Conservation (phyloP, 2,329 filamentous ascomycete genomes). For the Dendryphion nanum region DNA sequence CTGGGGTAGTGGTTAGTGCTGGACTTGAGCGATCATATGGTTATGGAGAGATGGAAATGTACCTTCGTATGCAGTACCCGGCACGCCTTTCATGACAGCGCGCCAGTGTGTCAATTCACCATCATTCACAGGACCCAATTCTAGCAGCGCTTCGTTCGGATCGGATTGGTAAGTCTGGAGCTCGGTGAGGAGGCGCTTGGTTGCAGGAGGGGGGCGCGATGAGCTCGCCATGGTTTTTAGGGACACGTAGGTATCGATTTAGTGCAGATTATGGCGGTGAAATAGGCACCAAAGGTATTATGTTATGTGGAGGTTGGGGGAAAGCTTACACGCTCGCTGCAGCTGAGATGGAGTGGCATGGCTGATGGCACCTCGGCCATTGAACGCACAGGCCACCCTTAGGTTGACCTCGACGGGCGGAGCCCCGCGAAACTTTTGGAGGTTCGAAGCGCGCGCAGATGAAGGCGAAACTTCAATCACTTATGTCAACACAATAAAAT, state of each 20-base stretch:
- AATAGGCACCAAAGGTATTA: background rate
- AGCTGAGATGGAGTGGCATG: background rate
- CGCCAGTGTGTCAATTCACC: slow-evolving; percentile 59
- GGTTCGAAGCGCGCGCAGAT: too few species aligned
- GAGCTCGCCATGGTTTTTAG: slow-evolving; percentile 33
- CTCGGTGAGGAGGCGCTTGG: slow-evolving; percentile 62
- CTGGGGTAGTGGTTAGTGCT: slow-evolving; percentile 31
- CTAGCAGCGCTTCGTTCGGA: slow-evolving; percentile 56
- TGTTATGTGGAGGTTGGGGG: background rate
- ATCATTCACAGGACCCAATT: slow-evolving; percentile 57
- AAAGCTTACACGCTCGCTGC: too few species aligned
- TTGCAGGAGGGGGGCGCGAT: slow-evolving; percentile 39
- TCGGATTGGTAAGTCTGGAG: slow-evolving; percentile 57
- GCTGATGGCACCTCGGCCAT: slow-evolving; percentile 1
- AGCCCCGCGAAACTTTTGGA: slow-evolving; percentile 27
- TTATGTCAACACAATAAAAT: too few species aligned
- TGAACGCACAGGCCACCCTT: too few species aligned
- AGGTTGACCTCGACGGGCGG: too few species aligned
- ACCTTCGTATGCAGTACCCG: slow-evolving; percentile 62
- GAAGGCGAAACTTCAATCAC: too few species aligned
- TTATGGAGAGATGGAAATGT: slow-evolving; percentile 5
- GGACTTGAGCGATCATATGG: background rate
- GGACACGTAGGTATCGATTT: too few species aligned
- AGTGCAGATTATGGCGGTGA: too few species aligned
- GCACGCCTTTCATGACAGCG: slow-evolving; percentile 60